Evolutionary conservation across 371 early-diverging fungal species (phyloP).

Genomic region (Zancudomyces culisetae): DNA sequence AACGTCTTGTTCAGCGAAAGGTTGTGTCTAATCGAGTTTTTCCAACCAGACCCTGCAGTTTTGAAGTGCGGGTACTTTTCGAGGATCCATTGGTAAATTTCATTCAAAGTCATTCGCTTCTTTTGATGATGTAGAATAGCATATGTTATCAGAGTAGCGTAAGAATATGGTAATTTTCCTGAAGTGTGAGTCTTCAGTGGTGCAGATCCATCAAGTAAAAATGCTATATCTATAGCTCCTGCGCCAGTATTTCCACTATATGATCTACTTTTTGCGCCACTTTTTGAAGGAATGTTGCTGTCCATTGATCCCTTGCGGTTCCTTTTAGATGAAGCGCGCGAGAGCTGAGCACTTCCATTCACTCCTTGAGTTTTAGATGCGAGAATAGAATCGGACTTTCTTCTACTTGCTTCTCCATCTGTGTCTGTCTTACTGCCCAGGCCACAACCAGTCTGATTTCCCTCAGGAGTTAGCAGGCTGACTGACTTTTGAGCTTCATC

Average conservation of each 20-base stretch:
- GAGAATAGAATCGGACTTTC: background rate
- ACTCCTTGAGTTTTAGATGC: too few relatives aligned
- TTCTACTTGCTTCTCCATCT: too few relatives aligned
- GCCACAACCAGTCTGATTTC: too few relatives aligned
- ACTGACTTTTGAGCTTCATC: too few relatives aligned
- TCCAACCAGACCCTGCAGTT: slow-evolving; percentile 59
- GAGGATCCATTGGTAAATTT: slow-evolving; percentile 84
- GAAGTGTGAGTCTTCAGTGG: slow-evolving; percentile 12
- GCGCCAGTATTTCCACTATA: background rate
- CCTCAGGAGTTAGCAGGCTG: too few relatives aligned
- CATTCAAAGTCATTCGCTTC: slow-evolving; percentile 63
- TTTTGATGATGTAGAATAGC: slow-evolving; percentile 64
- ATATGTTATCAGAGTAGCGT: slow-evolving; percentile 78
- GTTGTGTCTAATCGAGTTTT: slow-evolving; percentile 97
- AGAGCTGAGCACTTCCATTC: too few relatives aligned
- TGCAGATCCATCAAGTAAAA: slow-evolving; percentile 18
- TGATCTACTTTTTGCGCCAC: background rate
- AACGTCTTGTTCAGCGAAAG: slow-evolving; percentile 90
- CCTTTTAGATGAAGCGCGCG: too few relatives aligned
- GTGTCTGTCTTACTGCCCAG: too few relatives aligned
- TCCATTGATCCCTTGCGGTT: background rate
- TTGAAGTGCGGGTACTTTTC: slow-evolving; percentile 55
- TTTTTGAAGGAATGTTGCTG: background rate
- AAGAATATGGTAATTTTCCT: slow-evolving; percentile 72
- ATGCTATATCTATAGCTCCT: slow-evolving; percentile 11